Evolutionary conservation across 140 eudicot genomes (phyloP).

Genomic region (Flaveria floridana): DNA sequence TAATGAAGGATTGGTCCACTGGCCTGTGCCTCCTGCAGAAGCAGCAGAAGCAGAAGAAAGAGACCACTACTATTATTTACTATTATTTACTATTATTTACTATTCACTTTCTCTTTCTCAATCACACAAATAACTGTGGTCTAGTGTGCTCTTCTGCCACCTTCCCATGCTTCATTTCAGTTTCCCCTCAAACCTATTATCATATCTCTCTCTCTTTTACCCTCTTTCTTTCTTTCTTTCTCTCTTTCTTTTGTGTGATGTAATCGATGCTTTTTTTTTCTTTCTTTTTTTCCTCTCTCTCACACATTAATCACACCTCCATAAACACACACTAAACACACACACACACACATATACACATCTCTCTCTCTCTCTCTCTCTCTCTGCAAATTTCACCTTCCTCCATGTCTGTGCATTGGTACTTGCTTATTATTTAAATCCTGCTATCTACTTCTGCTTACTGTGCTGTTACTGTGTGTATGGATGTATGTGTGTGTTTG

Average conservation of each 20-base stretch:
- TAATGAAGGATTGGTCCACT: slow-evolving; percentile 48
- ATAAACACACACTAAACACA: slow-evolving; percentile 27
- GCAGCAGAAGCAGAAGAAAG: slow-evolving; percentile 26
- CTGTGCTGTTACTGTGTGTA: slow-evolving; percentile 23
- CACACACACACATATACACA: slow-evolving; percentile 19
- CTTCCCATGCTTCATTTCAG: slow-evolving; percentile 41
- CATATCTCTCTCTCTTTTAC: slow-evolving; percentile 14
- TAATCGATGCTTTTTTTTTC: slow-evolving; percentile 28
- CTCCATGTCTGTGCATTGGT: slow-evolving; percentile 54
- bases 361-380: neutral
- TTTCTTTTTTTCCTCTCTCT: neutral
- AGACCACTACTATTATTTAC: slow-evolving; percentile 33
- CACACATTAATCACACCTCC: slow-evolving; percentile 28
- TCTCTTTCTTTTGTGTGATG: slow-evolving; percentile 19
- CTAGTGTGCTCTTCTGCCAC: slow-evolving; percentile 38
- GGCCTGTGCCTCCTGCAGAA: slow-evolving; percentile 19
- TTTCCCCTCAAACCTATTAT: slow-evolving; percentile 30
- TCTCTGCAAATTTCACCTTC: slow-evolving; percentile 38
- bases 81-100: slow-evolving; percentile 17
- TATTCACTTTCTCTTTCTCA: slow-evolving; percentile 39
- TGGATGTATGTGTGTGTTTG: slow-evolving; percentile 14
- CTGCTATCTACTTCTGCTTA: slow-evolving; percentile 33
- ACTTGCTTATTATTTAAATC: slow-evolving; percentile 40
- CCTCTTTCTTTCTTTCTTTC: neutral
- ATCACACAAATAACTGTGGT: slow-evolving; percentile 45